A percentile compares a stretch with the other conserved stretches of the same genome.
Evolutionary conservation across 2,329 filamentous ascomycete species (phyloP).

Genomic region (Diaporthe ampelina): DNA sequence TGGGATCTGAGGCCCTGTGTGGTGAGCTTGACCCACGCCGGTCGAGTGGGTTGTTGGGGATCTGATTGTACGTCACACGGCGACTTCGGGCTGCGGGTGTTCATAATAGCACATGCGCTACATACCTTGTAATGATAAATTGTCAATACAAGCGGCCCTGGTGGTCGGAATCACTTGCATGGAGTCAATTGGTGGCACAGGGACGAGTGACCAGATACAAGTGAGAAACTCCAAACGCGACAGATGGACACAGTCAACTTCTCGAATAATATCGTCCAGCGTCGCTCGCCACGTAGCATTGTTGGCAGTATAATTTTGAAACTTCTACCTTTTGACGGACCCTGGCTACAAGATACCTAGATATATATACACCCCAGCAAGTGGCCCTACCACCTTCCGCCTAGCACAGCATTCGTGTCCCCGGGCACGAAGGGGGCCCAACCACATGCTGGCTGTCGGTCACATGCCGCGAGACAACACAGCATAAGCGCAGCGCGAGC

Average conservation of each 20-base stretch:
- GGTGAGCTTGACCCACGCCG: background rate
- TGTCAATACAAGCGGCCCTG: conserved; percentile 21
- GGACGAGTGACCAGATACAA: background rate
- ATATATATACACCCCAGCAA: background rate
- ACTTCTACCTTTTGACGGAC: background rate
- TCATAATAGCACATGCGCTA: conserved; percentile 11
- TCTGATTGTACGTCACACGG: background rate
- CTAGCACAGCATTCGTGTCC: background rate
- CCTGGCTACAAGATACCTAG: background rate
- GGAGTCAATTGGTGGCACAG: background rate
- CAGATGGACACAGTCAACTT: too few species aligned
- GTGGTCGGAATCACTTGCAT: background rate
- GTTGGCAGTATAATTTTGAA: background rate
- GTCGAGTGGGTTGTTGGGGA: background rate
- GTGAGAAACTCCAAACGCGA: background rate
- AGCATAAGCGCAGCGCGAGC: conserved; percentile 18
- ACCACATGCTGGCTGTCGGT: background rate
- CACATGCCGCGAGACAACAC: background rate
- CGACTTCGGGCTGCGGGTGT: background rate
- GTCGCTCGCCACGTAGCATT: background rate
- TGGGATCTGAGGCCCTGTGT: background rate
- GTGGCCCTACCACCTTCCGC: background rate
- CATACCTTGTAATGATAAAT: conserved; percentile 17
- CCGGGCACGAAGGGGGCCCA: background rate
- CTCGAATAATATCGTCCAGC: too few species aligned